These are phyloP conservation scores for Sporobolomyces roseus DNA, from an alignment of 768 basidiomycete genomes.

Conservation along the genomic window DNA sequence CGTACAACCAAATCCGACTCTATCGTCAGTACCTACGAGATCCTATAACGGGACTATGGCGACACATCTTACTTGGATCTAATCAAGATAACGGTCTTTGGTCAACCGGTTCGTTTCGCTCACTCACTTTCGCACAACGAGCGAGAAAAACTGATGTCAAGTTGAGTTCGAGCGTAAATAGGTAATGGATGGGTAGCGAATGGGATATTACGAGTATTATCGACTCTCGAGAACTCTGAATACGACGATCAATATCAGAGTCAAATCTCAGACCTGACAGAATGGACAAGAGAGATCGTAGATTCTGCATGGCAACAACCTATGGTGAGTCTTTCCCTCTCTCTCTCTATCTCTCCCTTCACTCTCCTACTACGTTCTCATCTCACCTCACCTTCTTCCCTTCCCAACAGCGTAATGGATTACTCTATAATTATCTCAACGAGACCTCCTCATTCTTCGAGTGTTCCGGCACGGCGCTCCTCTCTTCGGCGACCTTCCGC, in stretches of 20 bases:
- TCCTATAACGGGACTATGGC: slow-evolving; percentile 59
- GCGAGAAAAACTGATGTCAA: background rate
- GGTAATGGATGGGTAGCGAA: slow-evolving; percentile 80
- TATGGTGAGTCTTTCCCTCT: slow-evolving; percentile 10
- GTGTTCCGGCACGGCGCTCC: slow-evolving; percentile 64
- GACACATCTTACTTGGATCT: slow-evolving; percentile 64
- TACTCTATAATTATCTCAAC: slow-evolving; percentile 67
- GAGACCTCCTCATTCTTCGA: slow-evolving; percentile 63
- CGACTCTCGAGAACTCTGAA: slow-evolving; percentile 62
- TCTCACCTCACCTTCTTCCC: background rate
- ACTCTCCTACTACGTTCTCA: background rate
- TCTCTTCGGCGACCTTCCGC: slow-evolving; percentile 73
- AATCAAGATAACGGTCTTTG: slow-evolving; percentile 66
- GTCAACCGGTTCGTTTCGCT: slow-evolving; percentile 51
- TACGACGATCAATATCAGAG: slow-evolving; percentile 46
- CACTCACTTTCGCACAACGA: background rate
- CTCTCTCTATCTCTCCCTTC: too few species aligned
- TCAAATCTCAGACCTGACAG: slow-evolving; percentile 46
- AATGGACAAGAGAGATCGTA: slow-evolving; percentile 46
- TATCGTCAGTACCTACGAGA: slow-evolving; percentile 68
- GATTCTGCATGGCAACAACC: slow-evolving; percentile 25
- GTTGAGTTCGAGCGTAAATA: background rate
- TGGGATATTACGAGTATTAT: slow-evolving; percentile 78
- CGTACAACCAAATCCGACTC: slow-evolving; percentile 67
- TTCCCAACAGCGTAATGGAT: slow-evolving; percentile 7